A percentile compares a stretch with the other conserved stretches of the same genome.
Conservation (phyloP, 148 eudicot species). For the Gaultheria prostrata region DNA sequence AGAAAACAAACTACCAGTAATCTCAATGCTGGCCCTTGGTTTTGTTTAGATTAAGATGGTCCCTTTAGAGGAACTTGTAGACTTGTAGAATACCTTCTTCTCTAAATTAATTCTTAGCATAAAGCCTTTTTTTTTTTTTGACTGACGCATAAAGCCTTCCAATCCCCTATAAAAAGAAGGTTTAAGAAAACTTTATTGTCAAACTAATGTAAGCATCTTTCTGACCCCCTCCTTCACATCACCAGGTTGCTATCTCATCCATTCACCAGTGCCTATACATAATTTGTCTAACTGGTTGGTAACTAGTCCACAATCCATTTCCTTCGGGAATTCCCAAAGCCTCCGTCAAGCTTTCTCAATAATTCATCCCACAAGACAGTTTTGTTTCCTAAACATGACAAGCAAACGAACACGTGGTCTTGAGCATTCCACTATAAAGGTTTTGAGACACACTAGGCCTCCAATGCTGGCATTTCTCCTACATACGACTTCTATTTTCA, state of each 20-base stretch:
- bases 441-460: neutral
- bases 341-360: neutral
- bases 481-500: neutral
- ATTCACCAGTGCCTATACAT: neutral
- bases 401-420: neutral
- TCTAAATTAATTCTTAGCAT: neutral
- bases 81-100: neutral
- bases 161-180: neutral
- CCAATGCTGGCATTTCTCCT: neutral
- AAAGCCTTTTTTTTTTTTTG: too few species aligned
- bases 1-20: neutral
- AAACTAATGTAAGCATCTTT: neutral
- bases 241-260: neutral
- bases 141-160: neutral
- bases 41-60: neutral
- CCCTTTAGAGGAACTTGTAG: neutral
- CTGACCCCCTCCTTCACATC: neutral
- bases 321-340: neutral
- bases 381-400: neutral
- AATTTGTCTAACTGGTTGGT: neutral
- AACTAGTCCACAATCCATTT: neutral
- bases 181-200: neutral
- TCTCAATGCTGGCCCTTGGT: neutral
- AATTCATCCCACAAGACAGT: neutral
- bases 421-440: neutral